Percentiles rank a stretch among this genome's conserved stretches.
phyloP scores from a whole-genome alignment of 495 filamentous ascomycete genomes.

The Tuber magnatum region DNA sequence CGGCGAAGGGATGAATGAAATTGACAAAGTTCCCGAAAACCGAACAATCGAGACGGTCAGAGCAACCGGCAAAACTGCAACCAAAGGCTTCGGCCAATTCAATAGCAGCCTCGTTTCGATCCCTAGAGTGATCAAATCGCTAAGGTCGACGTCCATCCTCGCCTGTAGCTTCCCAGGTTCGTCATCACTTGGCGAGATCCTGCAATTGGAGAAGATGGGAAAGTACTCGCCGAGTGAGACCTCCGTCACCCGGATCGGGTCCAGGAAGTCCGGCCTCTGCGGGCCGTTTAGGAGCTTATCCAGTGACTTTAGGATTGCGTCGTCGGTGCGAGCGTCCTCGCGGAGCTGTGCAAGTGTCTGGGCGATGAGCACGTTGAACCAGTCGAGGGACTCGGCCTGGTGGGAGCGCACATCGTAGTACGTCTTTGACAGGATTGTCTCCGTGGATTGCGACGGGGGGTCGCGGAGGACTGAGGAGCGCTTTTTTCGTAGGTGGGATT shows the following conservation, averaged over 20 bases:
- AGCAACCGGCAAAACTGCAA: conserved; percentile 87
- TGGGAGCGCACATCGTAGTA: conserved; percentile 96
- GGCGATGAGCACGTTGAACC: conserved; percentile 97
- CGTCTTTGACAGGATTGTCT: conserved; percentile 89
- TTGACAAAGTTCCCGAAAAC: conserved; percentile 87
- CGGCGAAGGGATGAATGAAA: conserved; percentile 75
- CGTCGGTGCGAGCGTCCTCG: conserved; percentile 78
- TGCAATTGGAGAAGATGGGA: conserved; percentile 96
- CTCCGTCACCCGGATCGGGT: conserved; percentile 88
- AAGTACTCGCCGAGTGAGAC: conserved; percentile 92
- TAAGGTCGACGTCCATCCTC: conserved; percentile 91
- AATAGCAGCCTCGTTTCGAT: conserved; percentile 88
- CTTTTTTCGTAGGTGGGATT: conserved; percentile 59
- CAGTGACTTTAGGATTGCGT: conserved; percentile 91
- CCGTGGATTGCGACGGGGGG: conserved; percentile 62
- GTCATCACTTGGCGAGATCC: conserved; percentile 78
- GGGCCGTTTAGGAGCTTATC: conserved; percentile 75
- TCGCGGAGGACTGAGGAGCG: conserved; percentile 66
- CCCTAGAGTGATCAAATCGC: conserved; percentile 87
- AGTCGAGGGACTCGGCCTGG: conserved; percentile 97
- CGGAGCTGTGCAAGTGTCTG: conserved; percentile 95
- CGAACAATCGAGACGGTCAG: conserved; percentile 83
- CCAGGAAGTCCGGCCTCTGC: conserved; percentile 81
- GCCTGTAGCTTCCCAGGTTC: conserved; percentile 75
- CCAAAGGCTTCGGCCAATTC: conserved; percentile 83